Conservation (phyloP, 768 basidiomycete genomes). For the Podaxis carcinomalis region DNA sequence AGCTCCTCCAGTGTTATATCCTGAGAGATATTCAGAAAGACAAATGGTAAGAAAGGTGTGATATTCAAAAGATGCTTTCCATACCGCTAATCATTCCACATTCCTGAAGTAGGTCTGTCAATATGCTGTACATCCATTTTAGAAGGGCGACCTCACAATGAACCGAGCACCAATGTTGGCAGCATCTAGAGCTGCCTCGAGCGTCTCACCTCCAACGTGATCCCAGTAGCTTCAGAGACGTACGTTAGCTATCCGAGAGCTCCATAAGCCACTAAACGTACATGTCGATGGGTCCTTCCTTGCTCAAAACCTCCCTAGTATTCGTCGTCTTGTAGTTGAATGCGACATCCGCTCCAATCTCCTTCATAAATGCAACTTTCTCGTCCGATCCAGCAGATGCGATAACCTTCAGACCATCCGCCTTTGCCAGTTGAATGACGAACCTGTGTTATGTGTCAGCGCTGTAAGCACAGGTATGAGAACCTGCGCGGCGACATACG, state of each 20-base stretch:
- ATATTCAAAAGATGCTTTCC: conserved; percentile 10
- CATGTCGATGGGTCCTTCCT: conserved; percentile 50
- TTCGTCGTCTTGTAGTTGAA: conserved; percentile 71
- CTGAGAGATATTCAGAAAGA: conserved; percentile 5
- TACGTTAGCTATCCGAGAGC: background rate
- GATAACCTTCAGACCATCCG: conserved; percentile 59
- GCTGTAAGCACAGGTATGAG: background rate
- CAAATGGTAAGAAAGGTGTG: background rate
- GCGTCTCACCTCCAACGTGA: conserved; percentile 54
- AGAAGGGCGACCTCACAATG: conserved; percentile 31
- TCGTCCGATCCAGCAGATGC: conserved; percentile 71
- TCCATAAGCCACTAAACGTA: conserved; percentile 17
- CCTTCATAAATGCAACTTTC: conserved; percentile 59
- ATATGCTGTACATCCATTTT: background rate
- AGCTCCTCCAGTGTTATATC: conserved; percentile 28
- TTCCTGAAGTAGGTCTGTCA: conserved; percentile 23
- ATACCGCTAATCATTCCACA: conserved; percentile 34
- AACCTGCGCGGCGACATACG: conserved; percentile 30
- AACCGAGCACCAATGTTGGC: conserved; percentile 44
- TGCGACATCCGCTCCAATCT: conserved; percentile 62
- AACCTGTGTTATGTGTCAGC: conserved; percentile 22
- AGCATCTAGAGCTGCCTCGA: conserved; percentile 51
- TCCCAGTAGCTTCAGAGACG: conserved; percentile 41
- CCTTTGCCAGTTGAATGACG: conserved; percentile 49
- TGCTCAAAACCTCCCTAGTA: conserved; percentile 45